A percentile compares a stretch with the other conserved stretches of the same genome.
phyloP scores from a whole-genome alignment of 306 rosid genomes.

The Pachyrhizus erosus region DNA sequence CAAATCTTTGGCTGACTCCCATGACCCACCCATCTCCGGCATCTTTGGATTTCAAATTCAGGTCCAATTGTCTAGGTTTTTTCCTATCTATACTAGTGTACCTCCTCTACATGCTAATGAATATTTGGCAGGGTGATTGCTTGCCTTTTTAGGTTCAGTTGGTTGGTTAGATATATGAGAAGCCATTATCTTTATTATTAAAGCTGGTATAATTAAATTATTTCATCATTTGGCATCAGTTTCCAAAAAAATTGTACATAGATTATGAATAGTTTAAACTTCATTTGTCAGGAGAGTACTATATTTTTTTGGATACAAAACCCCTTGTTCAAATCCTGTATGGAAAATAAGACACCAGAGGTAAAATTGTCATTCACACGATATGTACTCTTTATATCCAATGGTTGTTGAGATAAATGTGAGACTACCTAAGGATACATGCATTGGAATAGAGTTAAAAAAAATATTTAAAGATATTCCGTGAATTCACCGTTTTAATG shows the following conservation, averaged over 20 bases:
- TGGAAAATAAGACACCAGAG: too few relatives aligned
- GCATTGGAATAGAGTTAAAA: too few relatives aligned
- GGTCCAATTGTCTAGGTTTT: background rate
- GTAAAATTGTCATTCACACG: too few relatives aligned
- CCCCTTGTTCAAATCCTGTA: background rate
- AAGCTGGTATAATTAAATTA: background rate
- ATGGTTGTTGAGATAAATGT: too few relatives aligned
- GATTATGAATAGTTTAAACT: background rate
- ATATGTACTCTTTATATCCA: too few relatives aligned
- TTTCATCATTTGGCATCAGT: constrained; percentile 6
- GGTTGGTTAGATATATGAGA: background rate
- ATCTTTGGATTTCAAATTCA: background rate
- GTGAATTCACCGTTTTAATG: too few relatives aligned
- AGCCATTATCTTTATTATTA: background rate
- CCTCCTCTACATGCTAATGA: background rate
- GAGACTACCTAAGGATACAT: too few relatives aligned
- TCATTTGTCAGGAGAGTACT: constrained; percentile 8
- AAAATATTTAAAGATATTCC: too few relatives aligned
- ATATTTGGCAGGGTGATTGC: background rate
- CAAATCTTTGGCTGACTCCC: background rate
- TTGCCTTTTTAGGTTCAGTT: background rate
- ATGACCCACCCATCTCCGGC: background rate
- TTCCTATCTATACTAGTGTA: background rate
- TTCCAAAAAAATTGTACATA: background rate
- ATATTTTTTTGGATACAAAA: background rate